Evolutionary conservation across 106 monocot genomes (phyloP), one percentile per base, ranked within the genome.

Genomic region (Platanthera zijinensis): DNA sequence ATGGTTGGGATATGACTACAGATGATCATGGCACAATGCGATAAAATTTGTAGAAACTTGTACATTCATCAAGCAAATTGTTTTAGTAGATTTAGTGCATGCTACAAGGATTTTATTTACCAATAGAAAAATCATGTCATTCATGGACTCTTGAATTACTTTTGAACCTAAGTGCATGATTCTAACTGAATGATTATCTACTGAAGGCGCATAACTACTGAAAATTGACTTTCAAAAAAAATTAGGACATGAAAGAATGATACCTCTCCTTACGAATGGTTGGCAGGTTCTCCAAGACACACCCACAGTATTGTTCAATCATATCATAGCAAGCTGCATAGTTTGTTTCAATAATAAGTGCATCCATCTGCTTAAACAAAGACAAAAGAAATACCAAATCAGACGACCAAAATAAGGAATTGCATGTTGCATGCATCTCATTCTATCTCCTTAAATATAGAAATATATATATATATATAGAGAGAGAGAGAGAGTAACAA

Each of bases 311-410:
- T 30, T 84, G 63, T 75, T 90, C 88, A 32, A 94, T 86, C 78
- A 88, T 86, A 75, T 90, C 88, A 75, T 94, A 94, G 86, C 93
- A 94, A 45, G 84, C 77, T 54, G 84, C 46, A 17, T 75, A 83
- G 73, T 94, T 94, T 61, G 83, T 88, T 73, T 90, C 93, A 12
- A 78, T 68, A 19, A 90, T 83, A 10, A 94, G 74, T 14, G 64
- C 88, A 67, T 94, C 93, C 22, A 88, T 94, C 93, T 94, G 88
- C 77, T 81, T 5, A 51, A 74, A 2, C 72, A 51, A 80, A 39
- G 48, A 11, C 70, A 71, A 71, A 71, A 71, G 48, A 3, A 6
- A 71, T 61, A 19, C 59, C 6, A 61, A 21, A 8, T 61, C 18
- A 61, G 59, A 61, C 59, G 21, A 21, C 7, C 59, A 21, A 19